phyloP scores from a whole-genome alignment of 805 yeast species.

The Cyberlindnera mycetangii region DNA sequence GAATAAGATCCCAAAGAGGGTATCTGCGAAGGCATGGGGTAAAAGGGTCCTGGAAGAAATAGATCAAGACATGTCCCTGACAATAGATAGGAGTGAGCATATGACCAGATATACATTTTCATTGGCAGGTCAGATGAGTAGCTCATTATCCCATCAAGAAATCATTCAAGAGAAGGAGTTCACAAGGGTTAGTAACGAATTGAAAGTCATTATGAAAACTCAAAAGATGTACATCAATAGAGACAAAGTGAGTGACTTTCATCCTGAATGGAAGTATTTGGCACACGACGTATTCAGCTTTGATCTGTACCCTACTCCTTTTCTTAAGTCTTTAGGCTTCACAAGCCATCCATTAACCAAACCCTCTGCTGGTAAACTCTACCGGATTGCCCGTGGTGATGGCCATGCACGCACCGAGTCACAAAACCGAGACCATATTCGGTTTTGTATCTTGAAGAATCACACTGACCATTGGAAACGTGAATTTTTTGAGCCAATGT shows the following conservation, averaged over 20 bases:
- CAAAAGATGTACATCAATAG: constrained; percentile 1
- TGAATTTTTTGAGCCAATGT: not conserved
- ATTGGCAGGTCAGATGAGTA: not conserved
- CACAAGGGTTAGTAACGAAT: not conserved
- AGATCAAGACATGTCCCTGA: too few species aligned
- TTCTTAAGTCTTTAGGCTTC: not conserved
- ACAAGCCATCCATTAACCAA: not conserved
- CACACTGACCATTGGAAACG: not conserved
- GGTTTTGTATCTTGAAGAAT: not conserved
- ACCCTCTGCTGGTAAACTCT: not conserved
- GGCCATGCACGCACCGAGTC: not conserved
- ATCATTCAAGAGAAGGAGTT: not conserved
- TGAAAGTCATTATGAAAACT: not conserved
- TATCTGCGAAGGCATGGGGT: too few species aligned
- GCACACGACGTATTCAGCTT: too few species aligned
- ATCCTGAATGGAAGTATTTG: not conserved
- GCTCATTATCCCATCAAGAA: not conserved
- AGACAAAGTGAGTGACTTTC: not conserved
- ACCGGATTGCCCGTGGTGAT: not conserved
- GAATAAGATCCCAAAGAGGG: too few species aligned
- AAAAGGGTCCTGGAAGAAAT: too few species aligned
- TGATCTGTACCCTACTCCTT: not conserved
- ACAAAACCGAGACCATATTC: not conserved
- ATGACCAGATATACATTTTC: not conserved
- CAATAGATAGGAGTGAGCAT: too few species aligned